phyloP scores from a whole-genome alignment of 257 asterid genomes.

The Solanum pennellii region DNA sequence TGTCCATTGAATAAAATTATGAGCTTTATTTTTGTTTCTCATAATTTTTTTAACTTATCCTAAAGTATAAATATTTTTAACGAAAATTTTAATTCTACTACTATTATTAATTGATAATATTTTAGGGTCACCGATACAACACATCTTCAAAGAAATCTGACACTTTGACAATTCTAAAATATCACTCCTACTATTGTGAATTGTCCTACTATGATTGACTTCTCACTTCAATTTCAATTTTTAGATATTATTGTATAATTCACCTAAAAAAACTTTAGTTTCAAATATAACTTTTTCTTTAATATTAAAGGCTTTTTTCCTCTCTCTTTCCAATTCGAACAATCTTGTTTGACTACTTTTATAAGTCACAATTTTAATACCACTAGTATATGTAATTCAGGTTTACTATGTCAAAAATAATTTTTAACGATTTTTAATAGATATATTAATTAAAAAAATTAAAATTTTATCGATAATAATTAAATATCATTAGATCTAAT shows the following conservation, averaged over 20 bases:
- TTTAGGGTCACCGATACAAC: not conserved
- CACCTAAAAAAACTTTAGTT: not conserved
- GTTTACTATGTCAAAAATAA: not conserved
- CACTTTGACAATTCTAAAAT: not conserved
- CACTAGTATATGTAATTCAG: not conserved
- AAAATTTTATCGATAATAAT: too few species aligned
- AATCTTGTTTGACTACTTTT: not conserved
- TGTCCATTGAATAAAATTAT: too few species aligned
- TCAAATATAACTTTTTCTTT: not conserved
- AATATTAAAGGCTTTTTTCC: not conserved
- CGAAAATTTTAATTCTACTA: too few species aligned
- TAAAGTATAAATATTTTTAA: too few species aligned
- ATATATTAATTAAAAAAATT: too few species aligned
- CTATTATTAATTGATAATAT: not conserved
- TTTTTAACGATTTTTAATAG: too few species aligned
- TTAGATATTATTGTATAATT: not conserved
- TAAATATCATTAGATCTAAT: too few species aligned
- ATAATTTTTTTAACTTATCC: too few species aligned
- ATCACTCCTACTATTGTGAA: too few species aligned
- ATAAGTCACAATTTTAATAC: not conserved
- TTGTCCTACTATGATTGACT: not conserved
- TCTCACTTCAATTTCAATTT: not conserved
- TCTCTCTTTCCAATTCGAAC: not conserved
- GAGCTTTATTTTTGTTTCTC: too few species aligned
- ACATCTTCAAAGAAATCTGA: not conserved